Conservation (phyloP, 208 protist species). For the Angomonas desouzai region DNA sequence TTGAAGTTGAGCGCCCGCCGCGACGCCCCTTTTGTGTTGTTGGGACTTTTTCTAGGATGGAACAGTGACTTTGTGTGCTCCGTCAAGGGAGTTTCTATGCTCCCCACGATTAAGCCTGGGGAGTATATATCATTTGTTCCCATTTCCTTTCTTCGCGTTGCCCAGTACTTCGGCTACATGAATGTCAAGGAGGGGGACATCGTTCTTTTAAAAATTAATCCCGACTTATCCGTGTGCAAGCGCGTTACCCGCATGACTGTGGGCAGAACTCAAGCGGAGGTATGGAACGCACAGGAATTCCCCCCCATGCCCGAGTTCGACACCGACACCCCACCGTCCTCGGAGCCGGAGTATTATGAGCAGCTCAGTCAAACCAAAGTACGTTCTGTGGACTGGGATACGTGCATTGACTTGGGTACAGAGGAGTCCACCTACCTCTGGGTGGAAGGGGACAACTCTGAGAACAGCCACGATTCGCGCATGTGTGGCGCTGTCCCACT, state of each 20-base stretch:
- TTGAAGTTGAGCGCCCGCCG: conserved; percentile 23
- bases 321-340: neutral
- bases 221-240: conserved; percentile 74
- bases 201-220: conserved; percentile 61
- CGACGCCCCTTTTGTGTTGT: conserved; percentile 52
- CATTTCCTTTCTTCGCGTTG: conserved; percentile 34
- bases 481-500: conserved; percentile 57
- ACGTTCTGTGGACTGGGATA: conserved; percentile 66
- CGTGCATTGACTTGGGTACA: conserved; percentile 37
- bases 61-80: conserved; percentile 60
- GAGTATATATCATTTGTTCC: conserved; percentile 72
- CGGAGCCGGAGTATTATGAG: conserved; percentile 18
- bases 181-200: conserved; percentile 50
- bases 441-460: conserved; percentile 81
- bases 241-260: conserved; percentile 48
- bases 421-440: conserved; percentile 59
- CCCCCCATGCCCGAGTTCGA: conserved; percentile 12
- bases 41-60: conserved; percentile 71
- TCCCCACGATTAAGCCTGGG: conserved; percentile 58
- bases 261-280: conserved; percentile 21
- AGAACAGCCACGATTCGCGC: conserved; percentile 73
- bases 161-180: conserved; percentile 19
- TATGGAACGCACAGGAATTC: conserved; percentile 49
- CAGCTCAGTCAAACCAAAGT: conserved; percentile 20
- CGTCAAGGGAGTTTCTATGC: conserved; percentile 73